These are phyloP conservation scores for Vaccinium corymbosum DNA, from an alignment of 148 eudicot species.

Conservation along the genomic window DNA sequence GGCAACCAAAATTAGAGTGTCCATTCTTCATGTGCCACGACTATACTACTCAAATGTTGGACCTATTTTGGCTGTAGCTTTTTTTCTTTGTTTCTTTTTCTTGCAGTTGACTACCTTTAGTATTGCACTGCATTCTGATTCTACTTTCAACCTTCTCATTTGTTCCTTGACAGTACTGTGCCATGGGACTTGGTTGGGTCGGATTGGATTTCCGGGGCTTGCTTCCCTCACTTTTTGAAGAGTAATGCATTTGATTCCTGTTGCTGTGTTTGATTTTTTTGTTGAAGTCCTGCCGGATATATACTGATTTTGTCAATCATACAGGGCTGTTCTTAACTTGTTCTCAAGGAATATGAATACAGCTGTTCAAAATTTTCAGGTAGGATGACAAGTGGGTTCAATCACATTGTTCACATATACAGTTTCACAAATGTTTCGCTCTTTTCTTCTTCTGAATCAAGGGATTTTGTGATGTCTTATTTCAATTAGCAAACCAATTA, in stretches of 20 bases:
- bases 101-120: background rate
- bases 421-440: background rate
- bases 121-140: slow-evolving; percentile 7
- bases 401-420: background rate
- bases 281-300: slow-evolving; percentile 4
- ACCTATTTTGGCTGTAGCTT: background rate
- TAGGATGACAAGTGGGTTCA: slow-evolving; percentile 26
- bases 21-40: background rate
- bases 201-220: slow-evolving; percentile 97
- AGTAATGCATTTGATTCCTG: slow-evolving; percentile 38
- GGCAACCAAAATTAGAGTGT: background rate
- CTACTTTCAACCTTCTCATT: background rate
- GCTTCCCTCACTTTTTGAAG: slow-evolving; percentile 97
- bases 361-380: slow-evolving; percentile 97
- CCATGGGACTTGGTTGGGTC: slow-evolving; percentile 98
- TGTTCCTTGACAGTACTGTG: slow-evolving; percentile 65
- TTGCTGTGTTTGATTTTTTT: background rate
- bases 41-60: background rate
- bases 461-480: background rate
- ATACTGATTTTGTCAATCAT: slow-evolving; percentile 24
- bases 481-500: background rate
- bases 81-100: background rate
- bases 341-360: slow-evolving; percentile 75
- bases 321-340: slow-evolving; percentile 90
- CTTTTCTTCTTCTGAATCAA: background rate